Evolutionary conservation across 257 asterid genomes (phyloP).

Genomic region (Agastache rugosa): DNA sequence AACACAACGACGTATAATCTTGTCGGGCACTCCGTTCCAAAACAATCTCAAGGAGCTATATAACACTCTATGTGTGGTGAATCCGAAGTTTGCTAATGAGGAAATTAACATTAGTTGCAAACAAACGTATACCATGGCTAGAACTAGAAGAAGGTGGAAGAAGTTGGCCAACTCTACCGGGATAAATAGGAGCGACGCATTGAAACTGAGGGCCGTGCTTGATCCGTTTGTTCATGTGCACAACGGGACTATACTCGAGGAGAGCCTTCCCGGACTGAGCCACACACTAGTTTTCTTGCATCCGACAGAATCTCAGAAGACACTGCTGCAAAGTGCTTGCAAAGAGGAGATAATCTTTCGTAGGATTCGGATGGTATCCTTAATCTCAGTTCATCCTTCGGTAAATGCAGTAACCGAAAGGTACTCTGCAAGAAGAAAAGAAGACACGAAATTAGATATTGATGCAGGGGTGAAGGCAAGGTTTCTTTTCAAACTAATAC

Average conservation of each 20-base stretch:
- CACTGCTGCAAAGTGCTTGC: conserved; percentile 40
- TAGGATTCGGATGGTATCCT: conserved; percentile 46
- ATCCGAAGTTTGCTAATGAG: conserved; percentile 51
- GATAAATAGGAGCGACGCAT: conserved; percentile 25
- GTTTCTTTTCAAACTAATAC: conserved; percentile 57
- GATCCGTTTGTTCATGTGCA: conserved; percentile 71
- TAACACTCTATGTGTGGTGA: conserved; percentile 69
- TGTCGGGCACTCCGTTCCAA: conserved; percentile 91
- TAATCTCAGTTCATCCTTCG: conserved; percentile 77
- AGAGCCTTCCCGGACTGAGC: conserved; percentile 65
- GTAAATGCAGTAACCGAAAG: conserved; percentile 28
- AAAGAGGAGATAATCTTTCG: conserved; percentile 23
- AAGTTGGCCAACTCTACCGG: conserved; percentile 46
- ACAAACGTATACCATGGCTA: not conserved
- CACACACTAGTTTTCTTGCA: conserved; percentile 55
- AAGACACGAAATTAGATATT: conserved; percentile 28
- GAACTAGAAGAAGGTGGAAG: conserved; percentile 45
- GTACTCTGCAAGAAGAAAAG: conserved; percentile 16
- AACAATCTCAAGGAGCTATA: conserved; percentile 68
- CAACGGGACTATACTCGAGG: conserved; percentile 60
- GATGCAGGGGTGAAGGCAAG: conserved; percentile 62
- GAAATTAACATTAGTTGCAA: not conserved
- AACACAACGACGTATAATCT: conserved; percentile 63
- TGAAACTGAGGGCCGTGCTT: conserved; percentile 55
- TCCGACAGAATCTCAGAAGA: conserved; percentile 59